Evolutionary conservation across 768 basidiomycete genomes (phyloP).

Genomic region (Chalciporus sphaerocephalus): DNA sequence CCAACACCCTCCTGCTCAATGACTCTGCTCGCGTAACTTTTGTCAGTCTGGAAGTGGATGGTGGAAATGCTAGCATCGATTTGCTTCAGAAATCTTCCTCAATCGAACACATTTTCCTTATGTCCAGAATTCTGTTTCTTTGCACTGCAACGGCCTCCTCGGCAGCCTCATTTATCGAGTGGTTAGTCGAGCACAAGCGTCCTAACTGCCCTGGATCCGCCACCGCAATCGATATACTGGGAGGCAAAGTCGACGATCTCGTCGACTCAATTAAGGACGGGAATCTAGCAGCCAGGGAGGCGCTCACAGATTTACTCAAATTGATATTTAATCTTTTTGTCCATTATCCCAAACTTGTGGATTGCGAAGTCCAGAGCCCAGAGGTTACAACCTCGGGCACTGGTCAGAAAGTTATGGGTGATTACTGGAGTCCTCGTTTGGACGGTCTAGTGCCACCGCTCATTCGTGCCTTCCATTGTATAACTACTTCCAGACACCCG

Average conservation of each 20-base stretch:
- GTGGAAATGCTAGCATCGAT: conserved; percentile 52
- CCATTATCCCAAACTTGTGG: conserved; percentile 70
- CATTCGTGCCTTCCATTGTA: conserved; percentile 62
- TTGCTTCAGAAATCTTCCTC: conserved; percentile 63
- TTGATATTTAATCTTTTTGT: conserved; percentile 75
- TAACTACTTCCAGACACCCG: conserved; percentile 59
- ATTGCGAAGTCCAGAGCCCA: conserved; percentile 41
- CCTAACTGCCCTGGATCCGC: conserved; percentile 36
- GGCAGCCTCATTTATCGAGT: conserved; percentile 45
- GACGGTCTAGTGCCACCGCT: conserved; percentile 72
- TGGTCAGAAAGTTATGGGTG: conserved; percentile 55
- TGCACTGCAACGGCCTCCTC: conserved; percentile 51
- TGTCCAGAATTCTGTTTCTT: conserved; percentile 74
- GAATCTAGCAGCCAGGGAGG: conserved; percentile 47
- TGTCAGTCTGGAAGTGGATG: conserved; percentile 54
- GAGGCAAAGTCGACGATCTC: conserved; percentile 56
- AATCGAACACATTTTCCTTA: conserved; percentile 66
- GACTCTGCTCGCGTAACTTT: conserved; percentile 58
- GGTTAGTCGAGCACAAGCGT: conserved; percentile 63
- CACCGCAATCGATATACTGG: conserved; percentile 61
- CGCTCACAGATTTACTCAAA: conserved; percentile 81
- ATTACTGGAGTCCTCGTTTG: conserved; percentile 70
- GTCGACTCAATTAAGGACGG: conserved; percentile 45
- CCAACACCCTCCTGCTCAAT: conserved; percentile 73
- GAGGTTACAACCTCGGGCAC: conserved; percentile 14